These are phyloP conservation scores for Chlamydomonas sp. DNA, from an alignment of 139 green algal genomes.

Conservation along the genomic window DNA sequence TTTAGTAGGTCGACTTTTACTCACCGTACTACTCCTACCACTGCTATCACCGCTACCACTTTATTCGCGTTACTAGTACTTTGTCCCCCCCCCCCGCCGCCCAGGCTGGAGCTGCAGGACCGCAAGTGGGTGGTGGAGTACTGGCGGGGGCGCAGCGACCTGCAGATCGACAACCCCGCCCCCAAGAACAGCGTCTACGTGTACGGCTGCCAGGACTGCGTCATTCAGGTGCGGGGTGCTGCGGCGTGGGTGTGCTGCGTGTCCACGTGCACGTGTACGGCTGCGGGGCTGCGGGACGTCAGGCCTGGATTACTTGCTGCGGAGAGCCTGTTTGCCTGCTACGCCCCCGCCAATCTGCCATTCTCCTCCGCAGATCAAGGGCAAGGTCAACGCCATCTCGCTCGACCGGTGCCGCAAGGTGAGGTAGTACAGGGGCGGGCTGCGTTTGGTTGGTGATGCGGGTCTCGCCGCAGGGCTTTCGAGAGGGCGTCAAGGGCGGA, in stretches of 20 bases:
- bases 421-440: too few species aligned
- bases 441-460: too few species aligned
- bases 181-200: constrained; percentile 93
- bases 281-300: too few species aligned
- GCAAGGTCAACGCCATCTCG: constrained; percentile 95
- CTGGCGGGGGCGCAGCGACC: constrained; percentile 47
- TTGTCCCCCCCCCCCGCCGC: background rate
- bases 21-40: background rate
- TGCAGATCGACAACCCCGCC: constrained; percentile 68
- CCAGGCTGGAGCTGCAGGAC: constrained; percentile 80
- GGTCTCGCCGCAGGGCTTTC: too few species aligned
- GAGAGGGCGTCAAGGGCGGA: too few species aligned
- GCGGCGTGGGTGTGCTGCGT: background rate
- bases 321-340: too few species aligned
- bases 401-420: constrained; percentile 86
- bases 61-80: background rate
- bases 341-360: background rate
- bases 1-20: background rate
- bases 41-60: background rate
- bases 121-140: constrained; percentile 94
- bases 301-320: too few species aligned
- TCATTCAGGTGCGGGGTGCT: constrained; percentile 64
- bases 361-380: constrained; percentile 67
- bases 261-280: background rate
- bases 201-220: constrained; percentile 85